Evolutionary conservation across 2,329 filamentous ascomycete species (phyloP).

Genomic region (Aspergillus novoparasiticus): DNA sequence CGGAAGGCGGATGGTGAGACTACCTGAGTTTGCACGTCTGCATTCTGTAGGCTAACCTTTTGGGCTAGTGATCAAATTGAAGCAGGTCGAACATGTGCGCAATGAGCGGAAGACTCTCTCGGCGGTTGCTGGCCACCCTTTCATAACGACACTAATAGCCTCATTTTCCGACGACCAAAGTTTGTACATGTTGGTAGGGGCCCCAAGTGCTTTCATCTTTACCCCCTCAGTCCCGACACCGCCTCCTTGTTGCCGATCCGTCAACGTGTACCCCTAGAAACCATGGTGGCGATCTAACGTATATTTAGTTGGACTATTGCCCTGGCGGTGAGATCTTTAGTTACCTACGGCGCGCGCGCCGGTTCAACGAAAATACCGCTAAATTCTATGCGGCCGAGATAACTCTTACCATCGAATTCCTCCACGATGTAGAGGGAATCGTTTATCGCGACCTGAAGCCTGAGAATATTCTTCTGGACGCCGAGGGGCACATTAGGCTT

Average conservation of each 20-base stretch:
- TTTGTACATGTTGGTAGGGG: constrained; percentile 55
- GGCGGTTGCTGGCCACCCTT: constrained; percentile 65
- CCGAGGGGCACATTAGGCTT: constrained; percentile 66
- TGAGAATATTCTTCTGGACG: constrained; percentile 68
- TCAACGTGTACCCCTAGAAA: neutral
- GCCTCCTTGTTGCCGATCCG: neutral
- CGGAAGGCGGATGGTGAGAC: constrained; percentile 52
- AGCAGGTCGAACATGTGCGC: constrained; percentile 69
- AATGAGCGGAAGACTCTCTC: constrained; percentile 67
- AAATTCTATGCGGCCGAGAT: constrained; percentile 70
- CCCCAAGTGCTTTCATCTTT: neutral
- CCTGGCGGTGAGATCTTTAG: constrained; percentile 69
- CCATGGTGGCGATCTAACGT: constrained; percentile 21
- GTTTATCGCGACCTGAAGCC: constrained; percentile 69
- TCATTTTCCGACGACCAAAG: constrained; percentile 66
- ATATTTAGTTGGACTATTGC: constrained; percentile 62
- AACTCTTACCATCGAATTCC: constrained; percentile 64
- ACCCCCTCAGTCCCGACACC: neutral
- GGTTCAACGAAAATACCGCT: constrained; percentile 65
- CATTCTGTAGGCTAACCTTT: neutral
- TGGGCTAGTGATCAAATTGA: constrained; percentile 56
- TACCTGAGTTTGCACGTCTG: neutral
- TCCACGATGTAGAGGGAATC: constrained; percentile 66
- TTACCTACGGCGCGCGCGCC: constrained; percentile 62
- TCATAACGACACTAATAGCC: constrained; percentile 66